Evolutionary conservation across 2,329 filamentous ascomycete species (phyloP).

Genomic region (Chaetomiaceae sp.): DNA sequence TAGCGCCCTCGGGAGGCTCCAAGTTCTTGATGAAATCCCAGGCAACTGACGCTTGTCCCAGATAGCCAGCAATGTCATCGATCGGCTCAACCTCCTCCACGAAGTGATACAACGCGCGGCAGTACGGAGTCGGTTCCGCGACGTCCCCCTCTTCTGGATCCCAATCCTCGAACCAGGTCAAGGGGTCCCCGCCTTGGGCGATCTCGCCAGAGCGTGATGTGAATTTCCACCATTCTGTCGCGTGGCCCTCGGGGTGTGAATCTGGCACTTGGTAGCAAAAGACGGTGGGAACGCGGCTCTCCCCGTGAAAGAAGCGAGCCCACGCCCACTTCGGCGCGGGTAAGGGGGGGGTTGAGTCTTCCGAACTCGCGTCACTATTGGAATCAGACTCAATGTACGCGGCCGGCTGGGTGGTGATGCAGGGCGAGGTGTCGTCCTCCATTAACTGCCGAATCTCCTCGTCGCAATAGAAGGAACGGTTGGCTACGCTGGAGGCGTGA

Average conservation of each 20-base stretch:
- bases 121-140: conserved; percentile 8
- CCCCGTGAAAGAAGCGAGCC: neutral
- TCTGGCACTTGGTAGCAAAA: neutral
- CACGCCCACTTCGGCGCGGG: neutral
- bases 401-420: no score
- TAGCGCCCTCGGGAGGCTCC: no score
- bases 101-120: neutral
- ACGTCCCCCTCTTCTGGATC: neutral
- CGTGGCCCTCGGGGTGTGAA: neutral
- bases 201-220: neutral
- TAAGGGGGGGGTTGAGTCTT: neutral
- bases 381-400: no score
- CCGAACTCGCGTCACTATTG: neutral
- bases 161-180: conserved; percentile 6
- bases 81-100: no score
- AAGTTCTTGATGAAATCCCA: no score
- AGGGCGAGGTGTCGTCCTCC: no score
- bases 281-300: neutral
- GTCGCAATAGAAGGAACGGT: no score
- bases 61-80: no score
- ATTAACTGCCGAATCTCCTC: no score
- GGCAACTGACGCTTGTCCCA: no score
- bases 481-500: no score
- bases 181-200: conserved; percentile 1
- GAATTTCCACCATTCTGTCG: neutral